Evolutionary conservation across 768 basidiomycete genomes (phyloP).

Genomic region (Russula sp.): DNA sequence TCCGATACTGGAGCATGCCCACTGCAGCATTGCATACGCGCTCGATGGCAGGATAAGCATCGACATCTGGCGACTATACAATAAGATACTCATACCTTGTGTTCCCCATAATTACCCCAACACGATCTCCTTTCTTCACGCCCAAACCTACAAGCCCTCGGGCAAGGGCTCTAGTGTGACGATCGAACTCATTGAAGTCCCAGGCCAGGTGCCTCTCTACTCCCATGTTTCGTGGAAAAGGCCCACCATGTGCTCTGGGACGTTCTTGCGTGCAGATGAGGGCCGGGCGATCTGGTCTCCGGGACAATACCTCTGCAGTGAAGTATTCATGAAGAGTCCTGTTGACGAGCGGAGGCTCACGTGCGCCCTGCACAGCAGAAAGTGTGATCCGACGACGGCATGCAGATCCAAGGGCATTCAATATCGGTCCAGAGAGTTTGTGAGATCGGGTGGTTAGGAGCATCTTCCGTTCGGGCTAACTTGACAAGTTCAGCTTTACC

Average conservation of each 20-base stretch:
- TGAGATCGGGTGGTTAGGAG: background rate
- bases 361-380: constrained; percentile 52
- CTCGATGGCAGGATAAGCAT: constrained; percentile 30
- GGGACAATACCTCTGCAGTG: constrained; percentile 43
- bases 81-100: constrained; percentile 48
- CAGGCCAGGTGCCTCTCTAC: constrained; percentile 53
- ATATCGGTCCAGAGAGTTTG: background rate
- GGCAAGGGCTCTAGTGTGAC: constrained; percentile 58
- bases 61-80: background rate
- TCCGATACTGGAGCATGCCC: constrained; percentile 83
- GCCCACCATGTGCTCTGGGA: constrained; percentile 54
- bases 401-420: background rate
- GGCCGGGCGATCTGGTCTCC: constrained; percentile 45
- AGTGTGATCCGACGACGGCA: constrained; percentile 28
- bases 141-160: constrained; percentile 63
- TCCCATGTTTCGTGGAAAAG: constrained; percentile 43
- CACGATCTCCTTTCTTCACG: constrained; percentile 66
- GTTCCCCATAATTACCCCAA: constrained; percentile 81
- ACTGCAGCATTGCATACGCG: constrained; percentile 73
- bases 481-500: too few species aligned
- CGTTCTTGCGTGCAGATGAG: constrained; percentile 57
- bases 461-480: background rate
- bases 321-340: constrained; percentile 61
- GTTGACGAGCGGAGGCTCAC: constrained; percentile 45
- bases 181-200: constrained; percentile 65